Conservation (phyloP, 2,329 filamentous ascomycete genomes). For the Fusarium subglutinans region DNA sequence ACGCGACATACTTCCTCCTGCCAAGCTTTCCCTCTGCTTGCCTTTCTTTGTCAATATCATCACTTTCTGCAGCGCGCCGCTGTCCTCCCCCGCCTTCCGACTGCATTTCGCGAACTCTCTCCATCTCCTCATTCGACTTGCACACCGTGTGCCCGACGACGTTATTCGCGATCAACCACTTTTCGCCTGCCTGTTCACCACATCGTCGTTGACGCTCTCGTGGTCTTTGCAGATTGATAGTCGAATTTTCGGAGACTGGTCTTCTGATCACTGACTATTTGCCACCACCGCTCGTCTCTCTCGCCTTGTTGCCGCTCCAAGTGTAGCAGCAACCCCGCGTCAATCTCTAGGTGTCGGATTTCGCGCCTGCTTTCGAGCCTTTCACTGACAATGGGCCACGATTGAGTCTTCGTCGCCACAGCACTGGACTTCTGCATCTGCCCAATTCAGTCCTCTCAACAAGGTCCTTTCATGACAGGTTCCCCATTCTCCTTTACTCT, state of each 20-base stretch:
- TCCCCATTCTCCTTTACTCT: conserved; percentile 33
- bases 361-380: conserved; percentile 42
- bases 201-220: conserved; percentile 9
- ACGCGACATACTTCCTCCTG: conserved; percentile 28
- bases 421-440: conserved; percentile 30
- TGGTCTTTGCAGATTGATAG: conserved; percentile 26
- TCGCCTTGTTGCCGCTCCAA: conserved; percentile 24
- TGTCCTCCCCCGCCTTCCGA: conserved; percentile 39
- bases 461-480: conserved; percentile 41
- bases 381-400: conserved; percentile 48
- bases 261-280: conserved; percentile 27
- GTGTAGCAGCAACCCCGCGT: conserved; percentile 40
- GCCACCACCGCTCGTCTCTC: conserved; percentile 30
- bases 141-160: conserved; percentile 12
- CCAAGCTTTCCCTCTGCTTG: conserved; percentile 5
- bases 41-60: conserved; percentile 13
- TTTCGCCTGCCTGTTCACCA: not conserved
- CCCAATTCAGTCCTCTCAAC: conserved; percentile 13
- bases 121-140: conserved; percentile 14
- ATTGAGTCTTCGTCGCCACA: conserved; percentile 44
- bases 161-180: conserved; percentile 22
- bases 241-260: conserved; percentile 17
- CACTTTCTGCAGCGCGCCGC: conserved; percentile 35
- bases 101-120: conserved; percentile 25
- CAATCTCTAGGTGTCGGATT: conserved; percentile 37